A percentile compares a stretch with the other conserved stretches of the same genome.
Evolutionary conservation across 352 stramenopile genomes (phyloP).

Genomic region (Pseudoperonospora humuli): DNA sequence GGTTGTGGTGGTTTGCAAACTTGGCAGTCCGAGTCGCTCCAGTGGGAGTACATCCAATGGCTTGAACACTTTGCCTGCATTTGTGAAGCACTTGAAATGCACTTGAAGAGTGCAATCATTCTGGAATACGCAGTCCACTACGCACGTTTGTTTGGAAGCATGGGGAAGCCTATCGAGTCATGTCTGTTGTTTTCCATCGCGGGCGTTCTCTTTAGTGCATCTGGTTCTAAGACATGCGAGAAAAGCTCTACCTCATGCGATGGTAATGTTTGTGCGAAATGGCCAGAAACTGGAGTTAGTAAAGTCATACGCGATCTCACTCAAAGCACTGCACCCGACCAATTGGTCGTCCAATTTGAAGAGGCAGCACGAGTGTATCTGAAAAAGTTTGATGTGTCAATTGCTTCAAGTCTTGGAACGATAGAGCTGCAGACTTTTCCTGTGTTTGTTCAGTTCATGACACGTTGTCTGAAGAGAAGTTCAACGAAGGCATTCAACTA

Average conservation of each 20-base stretch:
- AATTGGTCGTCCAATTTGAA: constrained; percentile 22
- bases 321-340: constrained; percentile 2
- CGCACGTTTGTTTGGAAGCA: constrained; percentile 9
- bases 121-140: constrained; percentile 34
- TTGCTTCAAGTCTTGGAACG: constrained; percentile 8
- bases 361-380: constrained; percentile 27
- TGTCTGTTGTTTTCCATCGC: constrained; percentile 23
- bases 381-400: constrained; percentile 27
- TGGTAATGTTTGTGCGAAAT: constrained; percentile 8
- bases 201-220: constrained; percentile 17
- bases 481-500: constrained; percentile 38
- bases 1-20: neutral
- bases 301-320: constrained; percentile 22
- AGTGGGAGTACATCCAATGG: constrained; percentile 53
- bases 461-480: constrained; percentile 36
- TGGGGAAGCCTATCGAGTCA: constrained; percentile 8
- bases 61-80: constrained; percentile 52
- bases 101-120: constrained; percentile 29
- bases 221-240: constrained; percentile 9
- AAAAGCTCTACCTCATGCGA: neutral
- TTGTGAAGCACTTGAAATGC: constrained; percentile 27
- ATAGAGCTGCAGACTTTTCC: constrained; percentile 1
- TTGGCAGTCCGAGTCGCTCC: constrained; percentile 30
- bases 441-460: constrained; percentile 27
- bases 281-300: constrained; percentile 5